These are phyloP conservation scores for Ascochyta rabiei DNA, from an alignment of 2,329 filamentous ascomycete genomes.

Conservation along the genomic window DNA sequence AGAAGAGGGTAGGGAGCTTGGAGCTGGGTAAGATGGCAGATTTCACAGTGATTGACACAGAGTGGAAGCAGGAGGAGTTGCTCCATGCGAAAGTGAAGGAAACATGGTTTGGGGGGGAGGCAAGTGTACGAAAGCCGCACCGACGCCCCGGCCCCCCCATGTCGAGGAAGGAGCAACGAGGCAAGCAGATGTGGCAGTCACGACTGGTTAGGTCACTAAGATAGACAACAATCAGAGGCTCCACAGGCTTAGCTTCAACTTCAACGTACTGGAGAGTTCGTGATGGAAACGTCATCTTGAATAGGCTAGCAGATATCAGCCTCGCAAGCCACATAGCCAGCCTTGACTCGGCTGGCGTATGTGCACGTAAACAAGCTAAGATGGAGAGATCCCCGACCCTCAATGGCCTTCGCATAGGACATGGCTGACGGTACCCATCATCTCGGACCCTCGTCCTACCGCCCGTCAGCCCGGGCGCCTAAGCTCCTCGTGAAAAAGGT, in stretches of 20 bases:
- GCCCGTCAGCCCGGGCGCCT: background rate
- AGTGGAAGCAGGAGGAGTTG: constrained; percentile 56
- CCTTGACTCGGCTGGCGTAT: constrained; percentile 12
- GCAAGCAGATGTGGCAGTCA: constrained; percentile 2
- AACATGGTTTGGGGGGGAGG: constrained; percentile 62
- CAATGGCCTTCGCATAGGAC: background rate
- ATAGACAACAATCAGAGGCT: background rate
- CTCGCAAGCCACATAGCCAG: constrained; percentile 8
- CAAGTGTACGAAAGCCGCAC: constrained; percentile 27
- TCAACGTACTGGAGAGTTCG: background rate
- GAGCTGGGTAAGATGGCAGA: constrained; percentile 62
- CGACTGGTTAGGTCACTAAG: background rate
- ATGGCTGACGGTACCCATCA: background rate
- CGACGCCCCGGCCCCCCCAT: background rate
- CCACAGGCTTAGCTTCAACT: background rate
- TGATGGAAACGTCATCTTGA: background rate
- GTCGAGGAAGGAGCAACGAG: constrained; percentile 3
- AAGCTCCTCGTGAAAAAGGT: background rate
- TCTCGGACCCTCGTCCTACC: background rate
- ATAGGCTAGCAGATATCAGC: background rate
- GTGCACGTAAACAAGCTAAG: background rate
- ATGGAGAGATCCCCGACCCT: background rate
- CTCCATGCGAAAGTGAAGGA: constrained; percentile 55
- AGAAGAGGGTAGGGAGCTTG: constrained; percentile 60
- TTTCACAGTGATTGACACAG: constrained; percentile 61